phyloP scores from a whole-genome alignment of 1,284 basidiomycete genomes.

The Cutaneotrichosporon cutaneum region DNA sequence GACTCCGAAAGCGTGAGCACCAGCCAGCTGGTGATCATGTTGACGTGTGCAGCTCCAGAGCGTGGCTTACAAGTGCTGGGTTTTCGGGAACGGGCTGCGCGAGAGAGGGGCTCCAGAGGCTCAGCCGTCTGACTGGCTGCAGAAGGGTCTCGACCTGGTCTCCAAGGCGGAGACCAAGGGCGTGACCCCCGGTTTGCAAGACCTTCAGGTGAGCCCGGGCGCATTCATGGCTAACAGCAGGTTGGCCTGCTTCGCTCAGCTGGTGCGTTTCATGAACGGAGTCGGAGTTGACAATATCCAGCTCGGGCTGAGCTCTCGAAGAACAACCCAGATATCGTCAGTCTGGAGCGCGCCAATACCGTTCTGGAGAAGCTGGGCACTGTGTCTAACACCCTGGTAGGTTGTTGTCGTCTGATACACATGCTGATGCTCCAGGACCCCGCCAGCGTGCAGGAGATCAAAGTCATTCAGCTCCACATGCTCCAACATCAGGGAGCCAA shows the following conservation, averaged over 20 bases:
- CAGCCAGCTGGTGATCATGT: neutral
- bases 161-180: slow-evolving; percentile 4
- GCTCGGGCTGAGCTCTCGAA: slow-evolving; percentile 12
- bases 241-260: slow-evolving; percentile 7
- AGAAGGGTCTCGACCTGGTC: slow-evolving; percentile 9
- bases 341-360: neutral
- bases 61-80: slow-evolving; percentile 9
- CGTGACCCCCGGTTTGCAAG: neutral
- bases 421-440: slow-evolving; percentile 11
- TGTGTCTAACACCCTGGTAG: slow-evolving; percentile 10
- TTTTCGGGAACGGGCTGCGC: slow-evolving; percentile 6
- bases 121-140: slow-evolving; percentile 12
- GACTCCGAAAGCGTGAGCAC: neutral
- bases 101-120: neutral
- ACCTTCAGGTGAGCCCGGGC: slow-evolving; percentile 8
- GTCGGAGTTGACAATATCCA: slow-evolving; percentile 1
- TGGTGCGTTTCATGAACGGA: neutral
- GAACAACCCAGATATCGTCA: neutral
- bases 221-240: neutral
- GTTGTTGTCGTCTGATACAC: neutral
- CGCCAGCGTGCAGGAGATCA: slow-evolving; percentile 11
- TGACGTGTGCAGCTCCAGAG: slow-evolving; percentile 12
- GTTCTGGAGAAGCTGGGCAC: slow-evolving; percentile 1
- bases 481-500: slow-evolving; percentile 11
- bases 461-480: slow-evolving; percentile 12